These are phyloP conservation scores for Marasmius sp. DNA, from an alignment of 1,284 basidiomycete genomes.

Conservation along the genomic window DNA sequence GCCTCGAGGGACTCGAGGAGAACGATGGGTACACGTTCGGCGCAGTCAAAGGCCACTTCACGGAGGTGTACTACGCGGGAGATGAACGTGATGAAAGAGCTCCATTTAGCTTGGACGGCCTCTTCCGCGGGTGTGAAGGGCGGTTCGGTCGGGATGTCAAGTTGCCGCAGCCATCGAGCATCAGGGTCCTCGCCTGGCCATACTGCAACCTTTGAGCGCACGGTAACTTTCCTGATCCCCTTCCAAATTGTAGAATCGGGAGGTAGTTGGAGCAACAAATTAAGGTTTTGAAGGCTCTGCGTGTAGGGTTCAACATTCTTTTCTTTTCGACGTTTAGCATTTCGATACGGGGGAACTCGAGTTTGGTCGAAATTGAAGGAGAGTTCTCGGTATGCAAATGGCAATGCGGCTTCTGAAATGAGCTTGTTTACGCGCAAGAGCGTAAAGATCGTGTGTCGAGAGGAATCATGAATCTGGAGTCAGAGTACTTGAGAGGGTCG, in stretches of 20 bases:
- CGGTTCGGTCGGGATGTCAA: not conserved
- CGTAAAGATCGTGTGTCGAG: not conserved
- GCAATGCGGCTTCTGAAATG: not conserved
- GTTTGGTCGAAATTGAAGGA: not conserved
- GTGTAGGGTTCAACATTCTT: not conserved
- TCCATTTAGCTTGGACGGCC: not conserved
- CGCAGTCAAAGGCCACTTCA: not conserved
- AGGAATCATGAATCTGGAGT: not conserved
- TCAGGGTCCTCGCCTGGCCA: not conserved
- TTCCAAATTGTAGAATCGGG: no score
- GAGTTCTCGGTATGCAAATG: not conserved
- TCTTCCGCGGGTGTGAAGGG: not conserved
- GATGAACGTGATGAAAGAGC: not conserved
- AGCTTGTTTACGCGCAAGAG: not conserved
- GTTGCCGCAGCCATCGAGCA: not conserved
- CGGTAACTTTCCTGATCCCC: no score
- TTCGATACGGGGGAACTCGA: not conserved
- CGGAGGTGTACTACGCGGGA: not conserved
- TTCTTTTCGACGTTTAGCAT: not conserved
- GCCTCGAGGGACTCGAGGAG: not conserved
- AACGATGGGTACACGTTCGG: not conserved
- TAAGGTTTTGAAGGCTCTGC: not conserved
- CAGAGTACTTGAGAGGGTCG: not conserved
- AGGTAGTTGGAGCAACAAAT: no score
- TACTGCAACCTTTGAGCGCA: not conserved